phyloP scores from a whole-genome alignment of 2,329 filamentous ascomycete genomes.

The Fusarium sp. region DNA sequence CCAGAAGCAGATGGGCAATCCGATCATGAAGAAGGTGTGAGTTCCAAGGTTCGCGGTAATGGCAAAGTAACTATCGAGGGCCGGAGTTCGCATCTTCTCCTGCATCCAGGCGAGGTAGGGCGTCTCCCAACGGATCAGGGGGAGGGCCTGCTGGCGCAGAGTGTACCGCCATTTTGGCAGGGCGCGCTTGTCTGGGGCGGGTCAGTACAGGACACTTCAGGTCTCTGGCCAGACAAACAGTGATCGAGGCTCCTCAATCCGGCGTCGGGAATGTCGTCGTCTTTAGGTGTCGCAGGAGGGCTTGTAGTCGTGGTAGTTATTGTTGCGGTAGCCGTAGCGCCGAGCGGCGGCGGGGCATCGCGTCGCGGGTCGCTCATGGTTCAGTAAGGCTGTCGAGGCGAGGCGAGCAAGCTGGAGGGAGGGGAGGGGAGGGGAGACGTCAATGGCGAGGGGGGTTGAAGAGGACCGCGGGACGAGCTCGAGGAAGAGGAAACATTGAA shows the following conservation, averaged over 20 bases:
- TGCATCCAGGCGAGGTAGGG: slow-evolving; percentile 92
- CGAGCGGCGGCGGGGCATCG: slow-evolving; percentile 49
- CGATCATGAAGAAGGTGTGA: slow-evolving; percentile 98
- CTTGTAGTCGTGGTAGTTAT: slow-evolving; percentile 21
- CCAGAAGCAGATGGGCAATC: slow-evolving; percentile 96
- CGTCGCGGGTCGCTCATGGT: slow-evolving; percentile 50
- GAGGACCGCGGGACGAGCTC: slow-evolving; percentile 17
- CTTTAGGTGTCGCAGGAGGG: slow-evolving; percentile 28
- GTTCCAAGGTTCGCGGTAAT: slow-evolving; percentile 96
- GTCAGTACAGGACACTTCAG: background rate
- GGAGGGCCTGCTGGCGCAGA: slow-evolving; percentile 83
- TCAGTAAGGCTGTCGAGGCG: slow-evolving; percentile 14
- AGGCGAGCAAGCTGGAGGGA: background rate
- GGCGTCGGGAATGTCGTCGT: slow-evolving; percentile 67
- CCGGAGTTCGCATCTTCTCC: slow-evolving; percentile 80
- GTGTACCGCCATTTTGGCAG: slow-evolving; percentile 91
- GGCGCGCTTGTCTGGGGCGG: slow-evolving; percentile 76
- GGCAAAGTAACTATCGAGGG: slow-evolving; percentile 96
- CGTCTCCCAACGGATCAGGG: slow-evolving; percentile 93
- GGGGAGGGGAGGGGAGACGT: slow-evolving; percentile 16
- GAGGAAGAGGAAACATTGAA: slow-evolving; percentile 33
- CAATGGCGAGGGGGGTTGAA: slow-evolving; percentile 36
- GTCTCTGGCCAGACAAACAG: slow-evolving; percentile 60
- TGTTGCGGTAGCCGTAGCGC: slow-evolving; percentile 20
- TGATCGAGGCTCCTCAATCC: slow-evolving; percentile 85